Conservation (phyloP, 2,329 filamentous ascomycete genomes). For the Emergomyces africanus region DNA sequence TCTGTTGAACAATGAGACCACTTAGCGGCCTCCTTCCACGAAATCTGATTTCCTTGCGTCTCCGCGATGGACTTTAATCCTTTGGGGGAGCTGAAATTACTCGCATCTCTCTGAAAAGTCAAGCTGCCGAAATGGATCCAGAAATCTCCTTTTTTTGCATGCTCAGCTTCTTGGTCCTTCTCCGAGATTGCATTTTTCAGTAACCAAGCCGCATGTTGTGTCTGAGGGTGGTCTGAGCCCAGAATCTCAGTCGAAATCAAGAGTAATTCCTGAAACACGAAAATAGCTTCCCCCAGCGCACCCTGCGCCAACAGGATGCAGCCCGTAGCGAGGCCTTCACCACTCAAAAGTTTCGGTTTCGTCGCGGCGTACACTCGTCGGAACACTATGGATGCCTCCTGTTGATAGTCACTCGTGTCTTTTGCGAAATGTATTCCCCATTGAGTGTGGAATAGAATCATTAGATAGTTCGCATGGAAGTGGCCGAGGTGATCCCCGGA, state of each 20-base stretch:
- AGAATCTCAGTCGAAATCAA: not conserved
- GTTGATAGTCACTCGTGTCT: not conserved
- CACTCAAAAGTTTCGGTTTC: not conserved
- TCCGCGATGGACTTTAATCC: not conserved
- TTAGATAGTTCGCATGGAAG: not conserved
- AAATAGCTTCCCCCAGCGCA: not conserved
- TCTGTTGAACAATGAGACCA: not conserved
- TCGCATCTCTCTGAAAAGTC: not conserved
- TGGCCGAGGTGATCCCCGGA: not conserved
- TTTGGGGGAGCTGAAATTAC: not conserved
- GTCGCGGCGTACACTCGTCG: not conserved
- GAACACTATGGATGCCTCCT: not conserved
- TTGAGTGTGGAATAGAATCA: not conserved
- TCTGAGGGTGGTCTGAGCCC: not conserved
- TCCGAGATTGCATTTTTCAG: not conserved
- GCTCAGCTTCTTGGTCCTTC: not conserved
- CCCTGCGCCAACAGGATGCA: not conserved
- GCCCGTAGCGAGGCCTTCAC: not conserved
- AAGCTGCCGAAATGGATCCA: not conserved
- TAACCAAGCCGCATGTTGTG: not conserved
- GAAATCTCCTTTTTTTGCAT: not conserved
- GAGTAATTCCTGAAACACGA: not conserved
- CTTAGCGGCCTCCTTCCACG: not conserved
- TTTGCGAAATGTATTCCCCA: not conserved
- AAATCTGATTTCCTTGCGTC: not conserved